phyloP scores from a whole-genome alignment of 352 stramenopile species.

The Thalassiosira allenii region DNA sequence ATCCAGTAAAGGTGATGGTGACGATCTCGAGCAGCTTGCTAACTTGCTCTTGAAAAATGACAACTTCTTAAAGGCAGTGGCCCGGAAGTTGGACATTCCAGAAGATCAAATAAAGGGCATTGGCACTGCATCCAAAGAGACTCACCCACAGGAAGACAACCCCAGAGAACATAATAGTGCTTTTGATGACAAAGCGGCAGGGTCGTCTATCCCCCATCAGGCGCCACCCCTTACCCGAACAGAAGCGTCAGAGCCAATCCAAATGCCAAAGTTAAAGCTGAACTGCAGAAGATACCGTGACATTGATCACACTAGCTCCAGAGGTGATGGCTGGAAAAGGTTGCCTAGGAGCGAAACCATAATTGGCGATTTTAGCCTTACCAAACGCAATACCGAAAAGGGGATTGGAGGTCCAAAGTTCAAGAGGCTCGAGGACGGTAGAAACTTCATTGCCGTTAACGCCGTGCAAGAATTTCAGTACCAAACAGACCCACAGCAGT shows the following conservation, averaged over 20 bases:
- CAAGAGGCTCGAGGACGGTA: constrained; percentile 45
- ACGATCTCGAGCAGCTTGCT: constrained; percentile 65
- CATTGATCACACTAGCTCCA: constrained; percentile 27
- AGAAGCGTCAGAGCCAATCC: not conserved
- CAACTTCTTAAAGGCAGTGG: constrained; percentile 68
- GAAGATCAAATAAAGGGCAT: constrained; percentile 54
- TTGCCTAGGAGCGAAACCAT: constrained; percentile 46
- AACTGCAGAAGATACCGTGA: constrained; percentile 53
- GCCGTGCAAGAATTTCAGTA: constrained; percentile 47
- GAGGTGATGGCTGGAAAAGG: constrained; percentile 62
- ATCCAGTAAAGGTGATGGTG: constrained; percentile 2
- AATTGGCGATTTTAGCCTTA: constrained; percentile 62
- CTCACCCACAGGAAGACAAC: not conserved
- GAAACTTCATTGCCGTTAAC: constrained; percentile 61
- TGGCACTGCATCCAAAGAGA: constrained; percentile 16
- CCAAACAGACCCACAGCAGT: constrained; percentile 45
- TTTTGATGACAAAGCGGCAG: constrained; percentile 8
- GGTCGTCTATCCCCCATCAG: not conserved
- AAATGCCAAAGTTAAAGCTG: constrained; percentile 46
- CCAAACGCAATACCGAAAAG: constrained; percentile 51
- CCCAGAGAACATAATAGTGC: constrained; percentile 7
- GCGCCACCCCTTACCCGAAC: not conserved
- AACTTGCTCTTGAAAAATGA: constrained; percentile 60
- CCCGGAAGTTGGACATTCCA: constrained; percentile 56
- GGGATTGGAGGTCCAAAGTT: constrained; percentile 45